These are phyloP conservation scores for Quercus tomentella DNA, from an alignment of 331 rosid species.

Conservation along the genomic window DNA sequence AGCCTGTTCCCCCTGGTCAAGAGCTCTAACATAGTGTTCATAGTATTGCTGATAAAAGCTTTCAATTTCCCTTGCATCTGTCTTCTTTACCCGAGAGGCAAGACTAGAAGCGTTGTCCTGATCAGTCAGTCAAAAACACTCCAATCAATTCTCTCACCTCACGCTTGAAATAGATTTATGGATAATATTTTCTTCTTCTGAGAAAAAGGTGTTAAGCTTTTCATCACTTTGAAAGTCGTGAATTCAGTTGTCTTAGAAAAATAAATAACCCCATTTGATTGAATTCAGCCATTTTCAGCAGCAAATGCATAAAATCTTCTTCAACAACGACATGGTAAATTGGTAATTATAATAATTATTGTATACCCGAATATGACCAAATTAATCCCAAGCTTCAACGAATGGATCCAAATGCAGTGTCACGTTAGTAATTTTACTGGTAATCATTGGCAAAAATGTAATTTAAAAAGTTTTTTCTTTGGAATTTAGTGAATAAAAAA, in stretches of 20 bases:
- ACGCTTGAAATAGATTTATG: background rate
- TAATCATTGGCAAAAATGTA: background rate
- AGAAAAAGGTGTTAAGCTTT: background rate
- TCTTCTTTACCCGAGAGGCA: slow-evolving; percentile 66
- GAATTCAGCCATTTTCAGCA: background rate
- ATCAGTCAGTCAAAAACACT: background rate
- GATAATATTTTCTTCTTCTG: too few relatives aligned
- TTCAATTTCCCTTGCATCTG: slow-evolving; percentile 94
- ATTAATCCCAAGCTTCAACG: too few relatives aligned
- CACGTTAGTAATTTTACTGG: background rate
- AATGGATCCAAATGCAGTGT: background rate
- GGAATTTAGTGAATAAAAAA: background rate
- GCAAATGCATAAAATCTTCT: background rate
- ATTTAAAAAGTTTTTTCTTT: too few relatives aligned
- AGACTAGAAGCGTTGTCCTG: slow-evolving; percentile 87
- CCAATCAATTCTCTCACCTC: background rate
- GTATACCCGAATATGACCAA: too few relatives aligned
- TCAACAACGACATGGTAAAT: background rate
- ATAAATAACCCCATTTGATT: background rate
- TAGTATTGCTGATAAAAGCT: slow-evolving; percentile 92
- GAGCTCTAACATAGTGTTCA: slow-evolving; percentile 78
- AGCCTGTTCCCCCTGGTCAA: slow-evolving; percentile 89
- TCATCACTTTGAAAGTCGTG: background rate
- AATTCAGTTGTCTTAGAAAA: background rate
- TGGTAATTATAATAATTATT: too few relatives aligned